Evolutionary conservation across 2,329 filamentous ascomycete species (phyloP), one percentile per base, ranked within the genome.

Genomic region (Epichloe festucae): DNA sequence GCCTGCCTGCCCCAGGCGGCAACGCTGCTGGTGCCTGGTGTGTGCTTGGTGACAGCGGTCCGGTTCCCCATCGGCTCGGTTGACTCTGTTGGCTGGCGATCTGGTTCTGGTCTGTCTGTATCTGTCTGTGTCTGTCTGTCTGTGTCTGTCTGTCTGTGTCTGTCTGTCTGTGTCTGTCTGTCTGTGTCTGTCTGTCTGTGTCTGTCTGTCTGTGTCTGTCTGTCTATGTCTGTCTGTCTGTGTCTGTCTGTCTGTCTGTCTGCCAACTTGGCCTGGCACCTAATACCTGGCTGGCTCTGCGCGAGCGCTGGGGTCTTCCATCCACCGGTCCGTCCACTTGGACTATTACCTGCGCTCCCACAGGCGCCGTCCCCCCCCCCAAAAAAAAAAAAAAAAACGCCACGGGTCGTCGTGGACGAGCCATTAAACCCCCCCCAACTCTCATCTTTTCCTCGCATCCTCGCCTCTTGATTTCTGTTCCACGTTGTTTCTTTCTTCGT

Each of bases 381-480:
- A 1, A 2, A 3, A 21, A 21, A 4, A 47, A 36, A 19, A 21
- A 21, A 21, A 21, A 47, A 36, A 41, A 17, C 48, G 48, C 48
- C 59, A 58, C 55, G 52, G 52, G 56, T 46, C 46, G 50, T 50
- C 45, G 54, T 56, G 60, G 58, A 36, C 46, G 60, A 61, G 56
- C 58, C 60, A 51, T 46, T 49, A 50, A 49, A 47, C 55, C 41
- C 51, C 51, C 49, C 48, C 23, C 23, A 48, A 49, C 52, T 52
- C 51, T 49, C 50, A 47, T 46, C 21, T 54, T 40, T 49, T 50
- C 45, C 49, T 50, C 36, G 42, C 55, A 44, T 49, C 51, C 52
- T 53, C 46, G 49, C 49, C 52, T 50, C 46, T 52, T 53, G 48
- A 52, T 54, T 57, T 51, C 53, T 43, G 53, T 50, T 54, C 43